phyloP scores from a whole-genome alignment of 371 early-diverging fungal genomes.

The Nematocida displodere region DNA sequence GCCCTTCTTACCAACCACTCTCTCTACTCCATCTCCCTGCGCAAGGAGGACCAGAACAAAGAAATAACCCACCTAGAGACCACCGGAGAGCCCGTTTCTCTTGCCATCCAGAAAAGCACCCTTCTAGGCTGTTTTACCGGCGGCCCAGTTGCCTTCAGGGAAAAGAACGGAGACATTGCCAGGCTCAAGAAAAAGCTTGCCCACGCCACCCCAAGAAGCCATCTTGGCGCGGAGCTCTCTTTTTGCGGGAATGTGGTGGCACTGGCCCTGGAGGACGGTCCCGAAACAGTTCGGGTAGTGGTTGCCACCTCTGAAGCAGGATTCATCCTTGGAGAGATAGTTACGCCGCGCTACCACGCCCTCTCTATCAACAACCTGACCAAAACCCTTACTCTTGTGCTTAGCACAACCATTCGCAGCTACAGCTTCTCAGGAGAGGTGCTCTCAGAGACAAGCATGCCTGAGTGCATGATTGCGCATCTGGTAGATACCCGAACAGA shows the following conservation, averaged over 20 bases:
- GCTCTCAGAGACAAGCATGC: background rate
- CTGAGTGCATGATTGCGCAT: background rate
- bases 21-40: conserved; percentile 39
- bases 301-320: conserved; percentile 22
- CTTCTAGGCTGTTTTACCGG: conserved; percentile 11
- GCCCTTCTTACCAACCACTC: conserved; percentile 21
- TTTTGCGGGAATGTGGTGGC: conserved; percentile 28
- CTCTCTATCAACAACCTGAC: conserved; percentile 14
- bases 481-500: background rate
- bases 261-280: background rate
- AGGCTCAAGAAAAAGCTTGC: conserved; percentile 11
- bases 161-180: conserved; percentile 28
- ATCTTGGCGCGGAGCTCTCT: conserved; percentile 6
- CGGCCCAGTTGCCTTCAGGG: background rate
- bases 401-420: background rate
- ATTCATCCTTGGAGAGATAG: conserved; percentile 37
- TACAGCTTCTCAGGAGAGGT: conserved; percentile 18
- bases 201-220: background rate
- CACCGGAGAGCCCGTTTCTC: conserved; percentile 14
- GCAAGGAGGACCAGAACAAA: conserved; percentile 44
- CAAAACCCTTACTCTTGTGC: conserved; percentile 24
- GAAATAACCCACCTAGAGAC: conserved; percentile 15
- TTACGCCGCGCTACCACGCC: background rate
- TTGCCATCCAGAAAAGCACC: background rate
- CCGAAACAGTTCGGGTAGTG: conserved; percentile 1